Evolutionary conservation across 495 filamentous ascomycete species (phyloP).

Genomic region (Daldinia caldariorum): DNA sequence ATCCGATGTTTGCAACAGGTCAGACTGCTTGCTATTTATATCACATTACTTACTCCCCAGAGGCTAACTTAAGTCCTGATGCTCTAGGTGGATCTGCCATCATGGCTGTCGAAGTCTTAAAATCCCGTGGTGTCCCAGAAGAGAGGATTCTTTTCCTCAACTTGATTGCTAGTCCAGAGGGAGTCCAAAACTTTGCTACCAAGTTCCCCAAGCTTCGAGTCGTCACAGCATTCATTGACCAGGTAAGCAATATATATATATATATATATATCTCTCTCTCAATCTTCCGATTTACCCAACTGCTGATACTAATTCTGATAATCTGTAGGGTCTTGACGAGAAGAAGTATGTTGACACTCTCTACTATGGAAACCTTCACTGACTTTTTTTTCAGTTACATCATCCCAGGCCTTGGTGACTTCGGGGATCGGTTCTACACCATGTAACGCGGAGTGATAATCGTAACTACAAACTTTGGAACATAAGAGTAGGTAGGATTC

Average conservation of each 20-base stretch:
- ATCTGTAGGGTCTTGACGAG: slow-evolving; percentile 77
- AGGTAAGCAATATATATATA: slow-evolving; percentile 53
- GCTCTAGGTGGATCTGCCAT: slow-evolving; percentile 86
- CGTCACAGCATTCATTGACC: slow-evolving; percentile 96
- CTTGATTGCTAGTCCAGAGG: slow-evolving; percentile 92
- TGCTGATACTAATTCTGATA: slow-evolving; percentile 40
- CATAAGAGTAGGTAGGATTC: slow-evolving; percentile 21
- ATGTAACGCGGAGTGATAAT: slow-evolving; percentile 63
- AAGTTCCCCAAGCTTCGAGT: slow-evolving; percentile 92
- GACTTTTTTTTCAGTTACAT: slow-evolving; percentile 78
- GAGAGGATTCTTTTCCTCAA: slow-evolving; percentile 96
- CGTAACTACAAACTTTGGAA: slow-evolving; percentile 40
- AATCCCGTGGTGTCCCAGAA: slow-evolving; percentile 88
- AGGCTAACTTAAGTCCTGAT: slow-evolving; percentile 24
- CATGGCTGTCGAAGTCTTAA: slow-evolving; percentile 94
- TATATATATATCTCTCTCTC: too few relatives aligned
- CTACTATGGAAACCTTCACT: slow-evolving; percentile 25
- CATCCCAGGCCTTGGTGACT: slow-evolving; percentile 93
- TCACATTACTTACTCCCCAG: slow-evolving; percentile 25
- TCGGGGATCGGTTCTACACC: slow-evolving; percentile 96
- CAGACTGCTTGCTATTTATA: slow-evolving; percentile 37
- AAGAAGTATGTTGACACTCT: slow-evolving; percentile 77
- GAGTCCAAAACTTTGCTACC: slow-evolving; percentile 87
- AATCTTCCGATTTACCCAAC: background rate
- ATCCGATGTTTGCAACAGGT: slow-evolving; percentile 99